Conservation (phyloP, 345 rosid genomes). For the Ceriops decandra region DNA sequence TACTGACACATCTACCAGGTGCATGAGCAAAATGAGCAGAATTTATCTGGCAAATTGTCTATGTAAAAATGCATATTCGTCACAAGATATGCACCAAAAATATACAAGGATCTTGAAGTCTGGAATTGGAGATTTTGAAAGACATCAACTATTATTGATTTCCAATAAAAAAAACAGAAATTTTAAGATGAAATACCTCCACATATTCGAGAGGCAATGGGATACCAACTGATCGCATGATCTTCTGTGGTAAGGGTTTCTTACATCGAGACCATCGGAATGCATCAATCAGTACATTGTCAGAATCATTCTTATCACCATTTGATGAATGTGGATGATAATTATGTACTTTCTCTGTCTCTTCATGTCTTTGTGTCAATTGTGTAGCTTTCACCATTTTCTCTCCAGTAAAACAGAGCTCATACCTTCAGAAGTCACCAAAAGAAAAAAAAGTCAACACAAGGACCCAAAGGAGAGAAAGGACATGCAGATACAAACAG, state of each 20-base stretch:
- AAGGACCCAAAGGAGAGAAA: background rate
- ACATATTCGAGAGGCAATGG: constrained; percentile 82
- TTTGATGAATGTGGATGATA: constrained; percentile 53
- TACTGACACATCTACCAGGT: background rate
- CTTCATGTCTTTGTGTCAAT: constrained; percentile 56
- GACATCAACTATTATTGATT: background rate
- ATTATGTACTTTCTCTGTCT: constrained; percentile 59
- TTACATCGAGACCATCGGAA: constrained; percentile 95
- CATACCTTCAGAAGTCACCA: constrained; percentile 51
- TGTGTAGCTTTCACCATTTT: constrained; percentile 60
- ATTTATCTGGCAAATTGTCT: too few relatives aligned
- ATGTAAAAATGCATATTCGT: background rate
- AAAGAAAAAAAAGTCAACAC: background rate
- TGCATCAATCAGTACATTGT: constrained; percentile 57
- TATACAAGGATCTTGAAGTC: background rate
- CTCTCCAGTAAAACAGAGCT: constrained; percentile 90
- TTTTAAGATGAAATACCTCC: constrained; percentile 50
- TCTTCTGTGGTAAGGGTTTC: constrained; percentile 85
- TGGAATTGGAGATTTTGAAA: background rate
- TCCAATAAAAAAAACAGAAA: constrained; percentile 5
- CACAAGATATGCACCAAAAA: background rate
- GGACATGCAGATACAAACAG: background rate
- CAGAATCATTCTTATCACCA: constrained; percentile 70
- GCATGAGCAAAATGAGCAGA: too few relatives aligned
- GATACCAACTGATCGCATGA: constrained; percentile 81